Conservation (phyloP, 2,329 filamentous ascomycete species). For the Pestalotiopsis sp. region DNA sequence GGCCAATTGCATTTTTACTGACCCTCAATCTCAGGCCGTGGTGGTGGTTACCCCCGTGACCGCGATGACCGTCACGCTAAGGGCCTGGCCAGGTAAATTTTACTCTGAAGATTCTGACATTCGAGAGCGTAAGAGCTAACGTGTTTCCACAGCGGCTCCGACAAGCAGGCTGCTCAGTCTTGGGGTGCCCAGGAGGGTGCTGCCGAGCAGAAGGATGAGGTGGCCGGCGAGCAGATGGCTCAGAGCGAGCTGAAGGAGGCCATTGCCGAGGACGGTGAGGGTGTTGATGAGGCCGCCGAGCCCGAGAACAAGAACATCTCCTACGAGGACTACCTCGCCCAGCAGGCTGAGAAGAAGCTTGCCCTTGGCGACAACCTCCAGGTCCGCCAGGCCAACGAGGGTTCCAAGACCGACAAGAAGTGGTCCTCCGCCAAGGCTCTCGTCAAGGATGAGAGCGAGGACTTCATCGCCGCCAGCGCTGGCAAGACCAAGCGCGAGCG, state of each 20-base stretch:
- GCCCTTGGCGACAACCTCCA: constrained; percentile 66
- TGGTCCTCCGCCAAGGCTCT: constrained; percentile 83
- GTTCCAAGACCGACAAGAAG: constrained; percentile 85
- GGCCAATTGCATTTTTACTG: not conserved
- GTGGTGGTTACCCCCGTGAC: constrained; percentile 53
- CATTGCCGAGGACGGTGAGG: constrained; percentile 47
- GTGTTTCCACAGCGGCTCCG: constrained; percentile 60
- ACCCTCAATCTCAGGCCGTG: constrained; percentile 46
- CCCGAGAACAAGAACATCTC: constrained; percentile 88
- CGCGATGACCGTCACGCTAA: constrained; percentile 60
- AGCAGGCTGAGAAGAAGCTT: constrained; percentile 73
- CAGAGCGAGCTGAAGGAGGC: constrained; percentile 79
- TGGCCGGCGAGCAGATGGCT: constrained; percentile 87
- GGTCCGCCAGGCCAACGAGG: constrained; percentile 91
- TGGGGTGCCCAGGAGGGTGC: constrained; percentile 86
- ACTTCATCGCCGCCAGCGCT: constrained; percentile 74
- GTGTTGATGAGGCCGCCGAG: constrained; percentile 53
- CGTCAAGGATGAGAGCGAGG: constrained; percentile 67
- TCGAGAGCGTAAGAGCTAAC: constrained; percentile 20
- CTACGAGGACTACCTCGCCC: constrained; percentile 83
- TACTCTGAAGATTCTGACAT: not conserved
- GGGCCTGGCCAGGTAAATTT: constrained; percentile 46
- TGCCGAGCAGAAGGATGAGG: constrained; percentile 88
- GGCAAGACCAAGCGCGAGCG: constrained; percentile 86
- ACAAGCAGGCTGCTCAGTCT: constrained; percentile 85